phyloP scores from a whole-genome alignment of 1,139 yeast genomes.

The Neolecta irregularis region DNA sequence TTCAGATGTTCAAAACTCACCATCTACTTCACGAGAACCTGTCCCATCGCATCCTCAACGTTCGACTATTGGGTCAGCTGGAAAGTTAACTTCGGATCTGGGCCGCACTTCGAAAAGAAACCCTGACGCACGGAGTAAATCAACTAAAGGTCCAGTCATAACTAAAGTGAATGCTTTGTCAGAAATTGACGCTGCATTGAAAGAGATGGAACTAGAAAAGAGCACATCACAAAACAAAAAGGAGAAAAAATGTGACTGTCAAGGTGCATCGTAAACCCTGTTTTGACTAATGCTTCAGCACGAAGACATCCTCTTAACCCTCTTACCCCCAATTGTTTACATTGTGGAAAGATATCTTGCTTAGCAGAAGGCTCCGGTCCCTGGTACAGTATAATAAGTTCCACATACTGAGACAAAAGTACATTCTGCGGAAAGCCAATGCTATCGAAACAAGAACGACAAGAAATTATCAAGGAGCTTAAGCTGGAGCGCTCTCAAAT shows the following conservation, averaged over 20 bases:
- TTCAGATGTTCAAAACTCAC: too few relatives aligned
- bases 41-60: too few relatives aligned
- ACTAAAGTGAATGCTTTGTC: slow-evolving; percentile 37
- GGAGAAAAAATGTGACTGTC: slow-evolving; percentile 46
- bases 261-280: slow-evolving; percentile 18
- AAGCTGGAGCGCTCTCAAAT: slow-evolving; percentile 20
- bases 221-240: slow-evolving; percentile 17
- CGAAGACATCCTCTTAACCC: slow-evolving; percentile 77
- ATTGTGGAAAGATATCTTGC: slow-evolving; percentile 90
- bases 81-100: too few relatives aligned
- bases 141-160: slow-evolving; percentile 20
- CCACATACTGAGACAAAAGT: slow-evolving; percentile 6
- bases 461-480: slow-evolving; percentile 40
- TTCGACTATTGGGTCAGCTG: too few relatives aligned
- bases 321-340: slow-evolving; percentile 80
- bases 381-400: slow-evolving; percentile 27
- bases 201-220: slow-evolving; percentile 26
- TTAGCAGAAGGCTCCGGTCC: slow-evolving; percentile 75
- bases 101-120: background rate
- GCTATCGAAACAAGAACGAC: slow-evolving; percentile 42
- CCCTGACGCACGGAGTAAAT: background rate
- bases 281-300: slow-evolving; percentile 33
- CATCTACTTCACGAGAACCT: too few relatives aligned
- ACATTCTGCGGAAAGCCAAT: slow-evolving; percentile 62
- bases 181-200: slow-evolving; percentile 37